These are phyloP conservation scores for Quercus phellos DNA, from an alignment of 331 rosid genomes.

Conservation along the genomic window DNA sequence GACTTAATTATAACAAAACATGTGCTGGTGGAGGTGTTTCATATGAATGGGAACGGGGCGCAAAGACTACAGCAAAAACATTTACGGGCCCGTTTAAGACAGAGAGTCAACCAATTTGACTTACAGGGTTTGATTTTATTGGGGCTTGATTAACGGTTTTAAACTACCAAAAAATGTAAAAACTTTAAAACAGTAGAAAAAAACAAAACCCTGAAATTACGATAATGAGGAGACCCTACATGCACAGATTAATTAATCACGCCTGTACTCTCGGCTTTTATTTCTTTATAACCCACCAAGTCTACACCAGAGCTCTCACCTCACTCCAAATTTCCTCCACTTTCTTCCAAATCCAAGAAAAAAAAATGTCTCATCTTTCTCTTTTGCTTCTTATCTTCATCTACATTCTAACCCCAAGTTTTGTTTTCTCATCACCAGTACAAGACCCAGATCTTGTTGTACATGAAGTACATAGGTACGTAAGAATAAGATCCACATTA, in stretches of 20 bases:
- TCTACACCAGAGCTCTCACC: conserved; percentile 12
- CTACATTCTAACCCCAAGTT: conserved; percentile 17
- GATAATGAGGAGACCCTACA: conserved; percentile 36
- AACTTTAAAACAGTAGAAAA: neutral
- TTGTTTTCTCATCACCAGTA: conserved; percentile 35
- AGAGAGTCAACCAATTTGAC: conserved; percentile 41
- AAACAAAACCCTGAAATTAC: conserved; percentile 30
- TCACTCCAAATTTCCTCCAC: neutral
- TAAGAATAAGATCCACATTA: too few relatives aligned
- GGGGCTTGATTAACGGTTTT: conserved; percentile 30
- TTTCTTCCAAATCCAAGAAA: neutral
- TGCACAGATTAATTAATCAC: conserved; percentile 65
- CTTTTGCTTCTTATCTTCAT: conserved; percentile 27
- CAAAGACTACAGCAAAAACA: neutral
- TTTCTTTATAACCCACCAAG: conserved; percentile 31
- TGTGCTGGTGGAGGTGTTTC: too few relatives aligned
- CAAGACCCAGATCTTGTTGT: conserved; percentile 67
- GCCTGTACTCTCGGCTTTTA: conserved; percentile 88
- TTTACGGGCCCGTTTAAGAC: neutral
- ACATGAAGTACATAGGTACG: conserved; percentile 67
- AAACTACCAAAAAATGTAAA: conserved; percentile 13
- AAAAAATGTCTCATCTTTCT: conserved; percentile 26
- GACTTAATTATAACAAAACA: too few relatives aligned
- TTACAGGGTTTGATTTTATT: neutral
- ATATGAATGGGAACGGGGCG: neutral